Evolutionary conservation across 2,329 filamentous ascomycete species (phyloP).

Genomic region (Penicillium brevicompactum): DNA sequence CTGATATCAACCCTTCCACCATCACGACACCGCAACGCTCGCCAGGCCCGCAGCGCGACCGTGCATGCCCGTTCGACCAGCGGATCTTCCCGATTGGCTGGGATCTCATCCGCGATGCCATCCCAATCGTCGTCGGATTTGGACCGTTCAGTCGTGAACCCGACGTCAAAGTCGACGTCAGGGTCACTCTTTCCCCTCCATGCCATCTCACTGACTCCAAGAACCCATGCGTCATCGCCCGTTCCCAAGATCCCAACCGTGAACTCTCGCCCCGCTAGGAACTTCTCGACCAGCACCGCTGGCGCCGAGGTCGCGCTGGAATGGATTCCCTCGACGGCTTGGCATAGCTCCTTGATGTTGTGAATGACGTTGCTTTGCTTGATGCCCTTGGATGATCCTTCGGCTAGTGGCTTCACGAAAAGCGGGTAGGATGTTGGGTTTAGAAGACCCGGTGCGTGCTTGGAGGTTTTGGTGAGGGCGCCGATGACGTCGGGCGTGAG

Average conservation of each 20-base stretch:
- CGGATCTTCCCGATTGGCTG: slow-evolving; percentile 14
- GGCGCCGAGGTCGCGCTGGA: slow-evolving; percentile 12
- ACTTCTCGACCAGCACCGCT: slow-evolving; percentile 23
- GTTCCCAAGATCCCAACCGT: slow-evolving; percentile 26
- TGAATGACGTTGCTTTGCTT: slow-evolving; percentile 1
- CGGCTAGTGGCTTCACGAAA: slow-evolving; percentile 21
- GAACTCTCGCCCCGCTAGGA: slow-evolving; percentile 25
- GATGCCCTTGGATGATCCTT: slow-evolving; percentile 24
- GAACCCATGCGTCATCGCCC: slow-evolving; percentile 15
- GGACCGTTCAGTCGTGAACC: background rate
- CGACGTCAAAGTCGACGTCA: background rate
- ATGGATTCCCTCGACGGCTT: slow-evolving; percentile 15
- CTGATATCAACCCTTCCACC: background rate
- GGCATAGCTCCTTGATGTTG: slow-evolving; percentile 7
- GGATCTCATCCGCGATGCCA: slow-evolving; percentile 12
- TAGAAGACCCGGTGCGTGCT: slow-evolving; percentile 1
- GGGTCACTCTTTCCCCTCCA: slow-evolving; percentile 1
- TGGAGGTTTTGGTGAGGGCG: slow-evolving; percentile 1
- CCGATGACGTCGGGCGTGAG: background rate
- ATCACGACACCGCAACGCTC: background rate
- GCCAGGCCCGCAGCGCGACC: background rate
- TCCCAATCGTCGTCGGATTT: background rate
- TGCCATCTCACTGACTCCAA: slow-evolving; percentile 18
- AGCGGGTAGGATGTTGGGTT: slow-evolving; percentile 14
- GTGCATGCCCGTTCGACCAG: background rate